A percentile compares a stretch with the other conserved stretches of the same genome.
Conservation (phyloP, 2,329 filamentous ascomycete genomes). For the Talaromyces sp. region DNA sequence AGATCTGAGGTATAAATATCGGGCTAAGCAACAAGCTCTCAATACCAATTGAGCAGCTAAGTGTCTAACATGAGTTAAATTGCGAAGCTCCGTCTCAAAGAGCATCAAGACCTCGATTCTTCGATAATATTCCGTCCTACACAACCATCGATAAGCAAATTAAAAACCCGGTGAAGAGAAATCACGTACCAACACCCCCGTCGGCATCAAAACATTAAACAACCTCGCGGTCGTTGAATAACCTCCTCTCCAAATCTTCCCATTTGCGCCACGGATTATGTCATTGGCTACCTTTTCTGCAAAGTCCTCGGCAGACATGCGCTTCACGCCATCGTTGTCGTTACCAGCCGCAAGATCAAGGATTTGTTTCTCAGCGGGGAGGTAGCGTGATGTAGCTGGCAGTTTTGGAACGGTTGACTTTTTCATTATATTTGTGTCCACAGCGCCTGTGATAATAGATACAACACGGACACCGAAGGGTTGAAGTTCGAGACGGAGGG, state of each 20-base stretch:
- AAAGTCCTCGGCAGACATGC: neutral
- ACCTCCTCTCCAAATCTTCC: neutral
- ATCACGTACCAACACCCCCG: neutral
- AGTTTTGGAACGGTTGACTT: neutral
- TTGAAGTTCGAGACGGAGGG: slow-evolving; percentile 5
- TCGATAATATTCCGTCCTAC: neutral
- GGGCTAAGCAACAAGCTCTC: too few species aligned
- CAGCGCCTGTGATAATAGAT: neutral
- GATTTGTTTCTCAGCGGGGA: neutral
- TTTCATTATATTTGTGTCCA: neutral
- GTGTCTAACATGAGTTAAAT: too few species aligned
- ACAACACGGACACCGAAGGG: neutral
- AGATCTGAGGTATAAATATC: too few species aligned
- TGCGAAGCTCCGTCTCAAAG: neutral
- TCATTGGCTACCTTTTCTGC: neutral
- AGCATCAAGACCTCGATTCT: neutral
- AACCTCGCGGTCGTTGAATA: neutral
- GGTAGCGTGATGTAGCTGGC: neutral
- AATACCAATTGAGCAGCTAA: too few species aligned
- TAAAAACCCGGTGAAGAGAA: neutral
- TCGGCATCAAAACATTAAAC: neutral
- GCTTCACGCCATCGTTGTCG: neutral
- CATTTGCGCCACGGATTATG: neutral
- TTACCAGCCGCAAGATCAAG: neutral
- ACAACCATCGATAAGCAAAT: neutral